Evolutionary conservation across 2,329 filamentous ascomycete species (phyloP), one percentile per base, ranked within the genome.

Genomic region (Alternaria rosae): DNA sequence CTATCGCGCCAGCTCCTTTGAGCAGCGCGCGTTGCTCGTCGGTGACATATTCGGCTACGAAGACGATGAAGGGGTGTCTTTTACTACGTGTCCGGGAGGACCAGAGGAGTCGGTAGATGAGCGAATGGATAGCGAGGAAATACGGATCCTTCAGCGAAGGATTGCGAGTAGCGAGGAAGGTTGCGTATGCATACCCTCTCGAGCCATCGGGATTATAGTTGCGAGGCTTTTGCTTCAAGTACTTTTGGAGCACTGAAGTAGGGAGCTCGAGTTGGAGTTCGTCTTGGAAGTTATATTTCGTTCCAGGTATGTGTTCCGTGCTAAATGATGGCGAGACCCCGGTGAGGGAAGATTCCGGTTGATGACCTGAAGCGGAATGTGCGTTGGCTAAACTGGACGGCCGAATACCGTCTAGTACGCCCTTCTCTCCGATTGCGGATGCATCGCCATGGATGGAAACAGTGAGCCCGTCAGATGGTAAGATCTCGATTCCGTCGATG

Each of bases 41-140:
- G 0, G 75, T 70, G 2, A 78, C 72, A 54, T 70, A 75, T 17
- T 74, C 67, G n/a, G 62, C 75, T n/a, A 79, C 76, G 55, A 74
- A 79, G 47, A 78, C 75, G 8, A 76, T 63, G 41, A 79, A 70
- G 4, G 76, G 73, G 52, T 75, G 62, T 15, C 67, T 67, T 42
- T 62, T 56, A 10, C 69, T 71, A 38, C 70, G 69, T 5, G 76
- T 74, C 17, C 65, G 65, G 1, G 67, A 67, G 4, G 75, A 71
- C 75, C 76, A 79, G 7, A 79, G 68, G 1, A 77, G 35, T 6
- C 76, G 72, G 59, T 77, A 73, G 30, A 78, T 70, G 15, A 78
- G 61, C 3, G 73, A 73, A 12, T 77, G 74, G 6, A 77, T 75
- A 15, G 76, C 74, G 35, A 78, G 64, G 58, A 72, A 79, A 62